Evolutionary conservation across 2,329 filamentous ascomycete species (phyloP).

Genomic region (Aureobasidium sp.): DNA sequence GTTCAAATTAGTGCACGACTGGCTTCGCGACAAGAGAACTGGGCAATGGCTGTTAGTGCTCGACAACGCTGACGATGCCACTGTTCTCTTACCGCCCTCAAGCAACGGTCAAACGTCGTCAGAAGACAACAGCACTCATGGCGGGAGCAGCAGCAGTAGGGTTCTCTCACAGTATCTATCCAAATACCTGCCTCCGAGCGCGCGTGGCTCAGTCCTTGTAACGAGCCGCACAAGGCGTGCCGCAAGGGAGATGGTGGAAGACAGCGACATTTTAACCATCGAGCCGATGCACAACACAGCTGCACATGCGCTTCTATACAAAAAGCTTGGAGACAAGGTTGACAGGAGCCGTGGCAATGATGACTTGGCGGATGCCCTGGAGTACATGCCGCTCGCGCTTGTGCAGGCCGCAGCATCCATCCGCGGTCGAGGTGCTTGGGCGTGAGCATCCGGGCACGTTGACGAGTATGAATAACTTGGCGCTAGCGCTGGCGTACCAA

Average conservation of each 20-base stretch:
- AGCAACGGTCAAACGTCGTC: no score
- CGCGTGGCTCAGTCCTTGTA: neutral
- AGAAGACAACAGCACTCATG: no score
- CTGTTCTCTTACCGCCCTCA: no score
- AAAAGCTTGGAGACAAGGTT: neutral
- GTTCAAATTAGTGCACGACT: no score
- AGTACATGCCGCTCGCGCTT: neutral
- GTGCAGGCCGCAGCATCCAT: neutral
- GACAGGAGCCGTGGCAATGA: neutral
- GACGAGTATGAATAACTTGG: neutral
- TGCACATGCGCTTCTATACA: neutral
- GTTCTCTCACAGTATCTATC: no score
- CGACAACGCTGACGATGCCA: no score
- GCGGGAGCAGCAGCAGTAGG: no score
- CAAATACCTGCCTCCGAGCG: no score
- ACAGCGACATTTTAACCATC: neutral
- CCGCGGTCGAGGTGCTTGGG: neutral
- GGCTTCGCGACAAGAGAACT: no score
- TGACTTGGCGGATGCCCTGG: neutral
- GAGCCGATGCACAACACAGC: neutral
- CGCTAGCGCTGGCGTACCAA: neutral
- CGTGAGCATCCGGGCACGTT: neutral
- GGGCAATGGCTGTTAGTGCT: no score
- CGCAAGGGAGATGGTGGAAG: neutral
- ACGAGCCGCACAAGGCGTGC: neutral